Percentiles rank a stretch among this genome's conserved stretches.
Conservation (phyloP, 2,329 filamentous ascomycete species). For the Macrophomina phaseolina region DNA sequence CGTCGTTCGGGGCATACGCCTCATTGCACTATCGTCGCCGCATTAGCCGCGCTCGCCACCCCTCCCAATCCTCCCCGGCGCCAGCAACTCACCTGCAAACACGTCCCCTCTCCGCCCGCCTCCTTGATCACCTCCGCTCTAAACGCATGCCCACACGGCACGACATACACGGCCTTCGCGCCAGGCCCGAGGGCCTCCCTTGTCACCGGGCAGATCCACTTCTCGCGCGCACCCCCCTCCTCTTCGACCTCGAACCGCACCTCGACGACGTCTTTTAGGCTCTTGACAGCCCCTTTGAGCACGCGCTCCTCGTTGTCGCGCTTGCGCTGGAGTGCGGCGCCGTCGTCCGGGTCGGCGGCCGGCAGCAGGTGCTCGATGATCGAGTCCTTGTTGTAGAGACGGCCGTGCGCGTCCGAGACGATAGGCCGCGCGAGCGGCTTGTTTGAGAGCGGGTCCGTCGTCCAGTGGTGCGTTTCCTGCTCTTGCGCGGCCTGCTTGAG, state of each 20-base stretch:
- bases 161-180: conserved; percentile 83
- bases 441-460: conserved; percentile 84
- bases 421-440: conserved; percentile 74
- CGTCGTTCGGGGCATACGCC: conserved; percentile 72
- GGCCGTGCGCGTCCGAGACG: conserved; percentile 83
- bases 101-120: conserved; percentile 66
- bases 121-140: conserved; percentile 84
- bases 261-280: conserved; percentile 84
- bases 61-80: not conserved
- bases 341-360: conserved; percentile 58
- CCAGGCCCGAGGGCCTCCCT: conserved; percentile 81
- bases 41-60: not conserved
- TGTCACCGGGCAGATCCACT: conserved; percentile 84
- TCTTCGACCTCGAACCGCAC: conserved; percentile 72
- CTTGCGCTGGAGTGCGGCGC: conserved; percentile 54
- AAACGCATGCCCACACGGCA: conserved; percentile 96
- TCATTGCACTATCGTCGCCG: conserved; percentile 68
- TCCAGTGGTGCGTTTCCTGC: conserved; percentile 85
- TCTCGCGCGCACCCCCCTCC: conserved; percentile 32
- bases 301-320: conserved; percentile 59
- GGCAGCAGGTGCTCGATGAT: conserved; percentile 73
- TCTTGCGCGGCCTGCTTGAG: conserved; percentile 88
- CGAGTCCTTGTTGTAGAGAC: conserved; percentile 93
- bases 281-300: conserved; percentile 70
- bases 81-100: conserved; percentile 55